A percentile compares a stretch with the other conserved stretches of the same genome.
phyloP scores from a whole-genome alignment of 208 protist species.

The Crithidia mellificae region DNA sequence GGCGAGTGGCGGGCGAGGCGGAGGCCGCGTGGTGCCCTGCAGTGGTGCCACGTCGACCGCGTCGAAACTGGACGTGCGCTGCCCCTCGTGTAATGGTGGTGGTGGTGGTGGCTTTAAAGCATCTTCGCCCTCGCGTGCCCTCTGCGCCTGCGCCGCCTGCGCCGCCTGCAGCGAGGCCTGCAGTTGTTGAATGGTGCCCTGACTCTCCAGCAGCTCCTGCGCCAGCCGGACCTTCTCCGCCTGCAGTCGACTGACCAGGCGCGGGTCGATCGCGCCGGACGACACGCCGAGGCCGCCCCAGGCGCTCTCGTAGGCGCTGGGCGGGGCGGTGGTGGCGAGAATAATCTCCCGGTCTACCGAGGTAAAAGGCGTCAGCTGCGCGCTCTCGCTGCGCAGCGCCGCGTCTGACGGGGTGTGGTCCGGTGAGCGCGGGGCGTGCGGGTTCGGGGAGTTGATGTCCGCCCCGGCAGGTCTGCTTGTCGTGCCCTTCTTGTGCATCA shows the following conservation, averaged over 20 bases:
- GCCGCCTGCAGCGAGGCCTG: constrained; percentile 18
- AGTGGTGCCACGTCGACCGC: neutral
- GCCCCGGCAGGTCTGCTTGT: neutral
- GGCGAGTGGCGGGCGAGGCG: constrained; percentile 3
- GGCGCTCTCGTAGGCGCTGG: neutral
- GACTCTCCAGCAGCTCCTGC: constrained; percentile 19
- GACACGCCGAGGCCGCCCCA: neutral
- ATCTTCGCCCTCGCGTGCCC: no score
- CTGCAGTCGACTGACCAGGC: constrained; percentile 13
- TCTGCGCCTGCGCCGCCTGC: no score
- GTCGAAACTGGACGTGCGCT: neutral
- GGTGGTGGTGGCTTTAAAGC: no score
- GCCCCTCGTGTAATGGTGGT: no score
- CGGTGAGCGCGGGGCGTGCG: neutral
- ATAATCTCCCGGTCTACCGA: constrained; percentile 12
- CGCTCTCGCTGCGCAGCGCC: constrained; percentile 9
- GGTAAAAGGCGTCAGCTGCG: constrained; percentile 9
- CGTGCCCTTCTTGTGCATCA: neutral
- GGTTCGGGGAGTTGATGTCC: neutral
- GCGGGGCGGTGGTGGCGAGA: constrained; percentile 2
- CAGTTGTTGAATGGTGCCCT: constrained; percentile 14
- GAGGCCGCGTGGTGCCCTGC: neutral
- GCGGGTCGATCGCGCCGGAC: neutral
- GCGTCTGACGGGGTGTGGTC: constrained; percentile 8
- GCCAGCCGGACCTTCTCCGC: constrained; percentile 11